Conservation (phyloP, 257 asterid genomes). For the Thymus quinquecostatus region DNA sequence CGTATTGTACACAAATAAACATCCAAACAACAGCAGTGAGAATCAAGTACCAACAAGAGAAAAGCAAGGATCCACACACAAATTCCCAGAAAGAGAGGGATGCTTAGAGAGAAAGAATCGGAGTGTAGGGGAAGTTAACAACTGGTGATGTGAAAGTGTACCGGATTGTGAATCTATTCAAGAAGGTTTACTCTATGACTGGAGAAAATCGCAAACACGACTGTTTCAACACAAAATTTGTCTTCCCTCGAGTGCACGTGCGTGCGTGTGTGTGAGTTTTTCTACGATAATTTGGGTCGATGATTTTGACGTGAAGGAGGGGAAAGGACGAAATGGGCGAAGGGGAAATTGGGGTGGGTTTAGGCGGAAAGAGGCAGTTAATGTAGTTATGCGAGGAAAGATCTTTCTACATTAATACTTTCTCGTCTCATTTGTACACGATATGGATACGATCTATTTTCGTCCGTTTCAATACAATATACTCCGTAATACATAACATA, state of each 20-base stretch:
- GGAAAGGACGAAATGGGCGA: slow-evolving; percentile 9
- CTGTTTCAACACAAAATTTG: not conserved
- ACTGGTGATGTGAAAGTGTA: slow-evolving; percentile 38
- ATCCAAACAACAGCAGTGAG: not conserved
- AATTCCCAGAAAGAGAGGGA: slow-evolving; percentile 13
- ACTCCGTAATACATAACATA: no score
- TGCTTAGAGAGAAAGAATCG: slow-evolving; percentile 15
- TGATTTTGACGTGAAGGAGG: slow-evolving; percentile 34
- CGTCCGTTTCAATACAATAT: no score
- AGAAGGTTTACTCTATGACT: slow-evolving; percentile 10
- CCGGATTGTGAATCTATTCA: slow-evolving; percentile 22
- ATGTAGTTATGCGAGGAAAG: slow-evolving; percentile 22
- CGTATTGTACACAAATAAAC: not conserved
- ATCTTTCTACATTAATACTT: not conserved
- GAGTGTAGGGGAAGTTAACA: slow-evolving; percentile 26
- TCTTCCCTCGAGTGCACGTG: not conserved
- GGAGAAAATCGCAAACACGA: slow-evolving; percentile 10
- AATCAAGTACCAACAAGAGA: slow-evolving; percentile 14
- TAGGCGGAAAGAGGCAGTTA: slow-evolving; percentile 42
- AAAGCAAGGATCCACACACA: not conserved
- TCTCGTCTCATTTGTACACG: no score
- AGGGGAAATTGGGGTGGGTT: slow-evolving; percentile 28
- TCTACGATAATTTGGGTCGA: slow-evolving; percentile 23
- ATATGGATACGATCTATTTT: no score
- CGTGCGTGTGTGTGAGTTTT: not conserved